phyloP scores from a whole-genome alignment of 768 basidiomycete species.

The Russula abietina region DNA sequence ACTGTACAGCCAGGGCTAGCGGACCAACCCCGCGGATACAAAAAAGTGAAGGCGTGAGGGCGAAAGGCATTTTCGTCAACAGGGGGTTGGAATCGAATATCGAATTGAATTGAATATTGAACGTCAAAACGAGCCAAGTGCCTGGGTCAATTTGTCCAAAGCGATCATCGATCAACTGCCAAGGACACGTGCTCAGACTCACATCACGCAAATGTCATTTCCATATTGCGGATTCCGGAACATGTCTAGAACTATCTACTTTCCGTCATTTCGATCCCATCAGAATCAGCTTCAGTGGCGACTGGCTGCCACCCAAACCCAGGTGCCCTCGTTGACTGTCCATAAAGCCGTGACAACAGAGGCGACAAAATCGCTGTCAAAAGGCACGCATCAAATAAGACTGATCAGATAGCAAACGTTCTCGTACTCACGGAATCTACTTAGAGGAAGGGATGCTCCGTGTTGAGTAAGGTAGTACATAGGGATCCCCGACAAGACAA shows the following conservation, averaged over 20 bases:
- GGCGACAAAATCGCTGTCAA: constrained; percentile 39
- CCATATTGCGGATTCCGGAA: background rate
- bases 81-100: background rate
- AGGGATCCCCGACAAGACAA: constrained; percentile 73
- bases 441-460: constrained; percentile 34
- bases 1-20: background rate
- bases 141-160: too few species aligned
- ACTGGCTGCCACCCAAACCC: constrained; percentile 74
- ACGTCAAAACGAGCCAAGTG: background rate
- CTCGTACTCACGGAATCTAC: constrained; percentile 28
- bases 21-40: background rate
- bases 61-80: background rate
- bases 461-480: constrained; percentile 75
- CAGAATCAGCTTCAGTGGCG: constrained; percentile 65
- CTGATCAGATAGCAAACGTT: background rate
- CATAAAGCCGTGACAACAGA: constrained; percentile 43
- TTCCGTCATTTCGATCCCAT: constrained; percentile 62
- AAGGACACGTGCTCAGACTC: background rate
- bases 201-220: background rate
- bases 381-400: constrained; percentile 8
- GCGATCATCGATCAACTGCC: background rate
- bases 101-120: background rate
- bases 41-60: background rate
- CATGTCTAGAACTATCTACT: constrained; percentile 14
- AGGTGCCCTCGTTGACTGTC: constrained; percentile 39